Evolutionary conservation across 768 basidiomycete species (phyloP).

Genomic region (Leucosporidium scottii): DNA sequence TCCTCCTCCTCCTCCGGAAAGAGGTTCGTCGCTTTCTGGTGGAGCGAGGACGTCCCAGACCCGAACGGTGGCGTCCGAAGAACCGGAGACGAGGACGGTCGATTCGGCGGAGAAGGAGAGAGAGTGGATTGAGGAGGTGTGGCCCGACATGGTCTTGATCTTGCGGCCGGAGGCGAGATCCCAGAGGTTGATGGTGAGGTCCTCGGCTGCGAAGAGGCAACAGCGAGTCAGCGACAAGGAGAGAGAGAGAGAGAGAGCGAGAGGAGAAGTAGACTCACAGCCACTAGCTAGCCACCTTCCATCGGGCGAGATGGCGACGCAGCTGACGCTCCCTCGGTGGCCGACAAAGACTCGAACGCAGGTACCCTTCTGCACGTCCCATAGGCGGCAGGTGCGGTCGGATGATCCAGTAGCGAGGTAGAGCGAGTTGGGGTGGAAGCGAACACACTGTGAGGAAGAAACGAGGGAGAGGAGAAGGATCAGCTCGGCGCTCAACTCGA

Average conservation of each 20-base stretch:
- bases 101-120: slow-evolving; percentile 90
- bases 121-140: slow-evolving; percentile 79
- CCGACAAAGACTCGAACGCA: slow-evolving; percentile 94
- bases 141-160: slow-evolving; percentile 94
- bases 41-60: slow-evolving; percentile 77
- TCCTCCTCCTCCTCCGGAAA: neutral
- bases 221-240: neutral
- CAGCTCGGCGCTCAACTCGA: neutral
- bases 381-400: slow-evolving; percentile 89
- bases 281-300: slow-evolving; percentile 89
- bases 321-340: slow-evolving; percentile 79
- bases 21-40: neutral
- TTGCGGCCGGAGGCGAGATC: slow-evolving; percentile 89
- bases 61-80: slow-evolving; percentile 92
- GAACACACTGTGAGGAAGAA: slow-evolving; percentile 59
- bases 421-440: slow-evolving; percentile 94
- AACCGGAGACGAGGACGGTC: slow-evolving; percentile 77
- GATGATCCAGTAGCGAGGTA: slow-evolving; percentile 96
- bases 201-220: slow-evolving; percentile 56
- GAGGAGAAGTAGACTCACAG: slow-evolving; percentile 47
- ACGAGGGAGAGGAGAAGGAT: neutral
- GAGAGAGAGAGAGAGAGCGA: too few species aligned
- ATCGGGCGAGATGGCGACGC: slow-evolving; percentile 84
- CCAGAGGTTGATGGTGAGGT: slow-evolving; percentile 91
- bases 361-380: slow-evolving; percentile 94